Evolutionary conservation across 108 stramenopile species (phyloP).

Genomic region (Pseudonitzschia multiseries): DNA sequence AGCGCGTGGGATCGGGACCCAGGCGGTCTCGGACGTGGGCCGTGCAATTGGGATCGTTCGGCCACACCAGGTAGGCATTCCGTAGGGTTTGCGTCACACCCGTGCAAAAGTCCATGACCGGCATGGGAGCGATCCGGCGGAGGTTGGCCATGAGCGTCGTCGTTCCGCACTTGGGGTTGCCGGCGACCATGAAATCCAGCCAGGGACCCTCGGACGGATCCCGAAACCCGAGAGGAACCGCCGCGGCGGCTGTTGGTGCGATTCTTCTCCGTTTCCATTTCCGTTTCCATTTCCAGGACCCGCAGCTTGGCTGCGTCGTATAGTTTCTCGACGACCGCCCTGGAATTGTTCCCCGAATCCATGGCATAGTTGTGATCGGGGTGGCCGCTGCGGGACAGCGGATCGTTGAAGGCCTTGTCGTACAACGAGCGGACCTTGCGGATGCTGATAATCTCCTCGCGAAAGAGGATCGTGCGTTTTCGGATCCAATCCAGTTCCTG

Average conservation of each 20-base stretch:
- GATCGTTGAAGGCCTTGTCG: not conserved
- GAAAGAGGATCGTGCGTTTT: not conserved
- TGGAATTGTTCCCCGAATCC: not conserved
- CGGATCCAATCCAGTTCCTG: not conserved
- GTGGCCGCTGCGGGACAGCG: not conserved
- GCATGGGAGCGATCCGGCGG: slow-evolving; percentile 9
- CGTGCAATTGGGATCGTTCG: not conserved
- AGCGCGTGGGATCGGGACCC: not conserved
- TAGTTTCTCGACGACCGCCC: not conserved
- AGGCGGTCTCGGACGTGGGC: not conserved
- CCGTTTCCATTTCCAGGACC: not conserved
- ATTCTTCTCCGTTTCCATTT: not conserved
- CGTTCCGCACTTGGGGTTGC: slow-evolving; percentile 14
- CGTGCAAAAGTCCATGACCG: slow-evolving; percentile 7
- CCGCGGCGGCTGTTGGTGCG: not conserved
- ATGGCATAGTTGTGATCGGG: slow-evolving; percentile 8
- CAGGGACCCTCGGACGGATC: slow-evolving; percentile 6
- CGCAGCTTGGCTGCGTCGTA: not conserved
- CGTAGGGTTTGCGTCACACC: not conserved
- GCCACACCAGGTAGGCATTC: slow-evolving; percentile 8
- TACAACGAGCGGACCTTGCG: not conserved
- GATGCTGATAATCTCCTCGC: not conserved
- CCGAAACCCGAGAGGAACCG: not conserved
- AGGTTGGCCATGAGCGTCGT: slow-evolving; percentile 17
- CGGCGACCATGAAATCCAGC: slow-evolving; percentile 12